Conservation (phyloP, 2,329 filamentous ascomycete species). For the Rutstroemia sp. region DNA sequence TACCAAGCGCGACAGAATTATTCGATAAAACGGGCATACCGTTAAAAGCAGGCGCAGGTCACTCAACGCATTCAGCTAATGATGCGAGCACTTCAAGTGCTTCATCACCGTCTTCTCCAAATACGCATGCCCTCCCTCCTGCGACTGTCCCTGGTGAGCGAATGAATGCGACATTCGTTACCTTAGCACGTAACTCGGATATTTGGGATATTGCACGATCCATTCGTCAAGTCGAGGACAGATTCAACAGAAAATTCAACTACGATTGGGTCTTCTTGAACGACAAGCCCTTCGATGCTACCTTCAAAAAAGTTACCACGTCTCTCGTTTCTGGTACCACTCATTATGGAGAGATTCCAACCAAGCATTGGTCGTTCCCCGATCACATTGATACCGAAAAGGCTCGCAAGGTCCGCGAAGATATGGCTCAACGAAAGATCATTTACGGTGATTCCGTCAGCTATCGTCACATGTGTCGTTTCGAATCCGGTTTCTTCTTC, state of each 20-base stretch:
- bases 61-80: constrained; percentile 17
- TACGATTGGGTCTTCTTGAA: constrained; percentile 99
- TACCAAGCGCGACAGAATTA: constrained; percentile 26
- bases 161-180: constrained; percentile 97
- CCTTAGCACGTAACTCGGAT: constrained; percentile 85
- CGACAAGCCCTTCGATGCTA: constrained; percentile 86
- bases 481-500: constrained; percentile 99
- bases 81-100: constrained; percentile 9
- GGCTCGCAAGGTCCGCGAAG: constrained; percentile 81
- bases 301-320: constrained; percentile 86
- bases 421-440: constrained; percentile 91
- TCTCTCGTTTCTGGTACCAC: constrained; percentile 90
- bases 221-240: constrained; percentile 93
- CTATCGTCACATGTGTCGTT: constrained; percentile 99
- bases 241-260: constrained; percentile 93
- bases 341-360: constrained; percentile 80
- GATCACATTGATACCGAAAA: constrained; percentile 93
- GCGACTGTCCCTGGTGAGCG: constrained; percentile 57
- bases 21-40: constrained; percentile 19
- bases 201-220: constrained; percentile 96
- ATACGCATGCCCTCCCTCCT: constrained; percentile 30
- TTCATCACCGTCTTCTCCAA: constrained; percentile 21
- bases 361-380: constrained; percentile 96
- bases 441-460: constrained; percentile 97
- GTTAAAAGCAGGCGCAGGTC: constrained; percentile 19